phyloP scores from a whole-genome alignment of 768 basidiomycete species.

The Suillus decipiens region DNA sequence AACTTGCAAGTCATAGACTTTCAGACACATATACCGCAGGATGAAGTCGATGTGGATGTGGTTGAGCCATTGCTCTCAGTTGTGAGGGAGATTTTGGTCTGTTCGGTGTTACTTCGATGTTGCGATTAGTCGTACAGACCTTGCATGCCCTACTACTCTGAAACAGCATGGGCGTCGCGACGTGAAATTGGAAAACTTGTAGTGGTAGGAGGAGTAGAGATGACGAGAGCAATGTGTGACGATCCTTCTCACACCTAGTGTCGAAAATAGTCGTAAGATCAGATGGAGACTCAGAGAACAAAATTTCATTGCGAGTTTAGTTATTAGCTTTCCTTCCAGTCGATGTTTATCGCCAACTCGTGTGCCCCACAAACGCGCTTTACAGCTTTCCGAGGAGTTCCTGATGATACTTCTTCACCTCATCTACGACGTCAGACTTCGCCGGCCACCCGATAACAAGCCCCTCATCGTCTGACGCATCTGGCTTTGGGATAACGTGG shows the following conservation, averaged over 20 bases:
- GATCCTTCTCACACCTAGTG: background rate
- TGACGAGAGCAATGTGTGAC: background rate
- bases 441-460: conserved; percentile 75
- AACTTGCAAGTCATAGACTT: background rate
- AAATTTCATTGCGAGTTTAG: background rate
- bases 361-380: background rate
- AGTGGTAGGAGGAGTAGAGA: background rate
- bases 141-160: background rate
- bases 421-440: conserved; percentile 20
- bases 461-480: conserved; percentile 62
- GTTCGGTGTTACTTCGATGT: background rate
- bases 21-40: background rate
- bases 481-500: conserved; percentile 91
- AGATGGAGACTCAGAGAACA: background rate
- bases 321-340: background rate
- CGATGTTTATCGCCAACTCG: background rate
- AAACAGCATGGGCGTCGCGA: background rate
- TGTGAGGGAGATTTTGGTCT: background rate
- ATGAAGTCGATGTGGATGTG: background rate
- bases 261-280: background rate
- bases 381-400: conserved; percentile 21
- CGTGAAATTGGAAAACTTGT: background rate
- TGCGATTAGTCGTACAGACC: background rate
- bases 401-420: conserved; percentile 24
- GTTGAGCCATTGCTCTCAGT: too few relatives aligned